phyloP scores from a whole-genome alignment of 805 yeast species.

The Hanseniaspora occidentalis region DNA sequence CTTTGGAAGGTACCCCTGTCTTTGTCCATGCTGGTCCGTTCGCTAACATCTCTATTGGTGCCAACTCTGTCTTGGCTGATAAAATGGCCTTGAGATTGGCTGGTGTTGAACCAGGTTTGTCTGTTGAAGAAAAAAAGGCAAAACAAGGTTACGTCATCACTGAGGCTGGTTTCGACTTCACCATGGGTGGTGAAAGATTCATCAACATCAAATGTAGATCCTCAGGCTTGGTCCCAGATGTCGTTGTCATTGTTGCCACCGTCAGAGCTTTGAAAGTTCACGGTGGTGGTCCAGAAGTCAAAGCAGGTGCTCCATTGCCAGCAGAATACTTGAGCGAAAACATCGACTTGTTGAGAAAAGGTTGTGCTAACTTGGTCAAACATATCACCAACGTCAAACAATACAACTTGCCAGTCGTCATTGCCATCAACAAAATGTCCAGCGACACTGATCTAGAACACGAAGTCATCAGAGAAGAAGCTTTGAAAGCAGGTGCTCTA shows the following conservation, averaged over 20 bases:
- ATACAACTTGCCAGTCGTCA: conserved; percentile 70
- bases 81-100: conserved; percentile 69
- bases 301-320: conserved; percentile 73
- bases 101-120: conserved; percentile 42
- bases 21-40: conserved; percentile 84
- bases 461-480: conserved; percentile 51
- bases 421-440: conserved; percentile 70
- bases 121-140: conserved; percentile 31
- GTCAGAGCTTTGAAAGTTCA: conserved; percentile 75
- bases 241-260: conserved; percentile 72
- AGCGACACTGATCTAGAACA: conserved; percentile 61
- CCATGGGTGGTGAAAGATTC: conserved; percentile 88
- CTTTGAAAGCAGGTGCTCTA: conserved; percentile 65
- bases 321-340: conserved; percentile 61
- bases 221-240: conserved; percentile 68
- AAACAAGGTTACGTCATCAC: conserved; percentile 70
- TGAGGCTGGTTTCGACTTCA: conserved; percentile 83
- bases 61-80: conserved; percentile 73
- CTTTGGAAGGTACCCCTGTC: conserved; percentile 80
- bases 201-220: conserved; percentile 73
- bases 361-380: conserved; percentile 65
- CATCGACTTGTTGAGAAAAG: conserved; percentile 52
- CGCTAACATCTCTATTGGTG: conserved; percentile 81
- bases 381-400: conserved; percentile 61
- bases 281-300: conserved; percentile 84